A percentile compares a stretch with the other conserved stretches of the same genome.
Evolutionary conservation across 352 stramenopile genomes (phyloP).

Genomic region (Phytophthora lateralis): DNA sequence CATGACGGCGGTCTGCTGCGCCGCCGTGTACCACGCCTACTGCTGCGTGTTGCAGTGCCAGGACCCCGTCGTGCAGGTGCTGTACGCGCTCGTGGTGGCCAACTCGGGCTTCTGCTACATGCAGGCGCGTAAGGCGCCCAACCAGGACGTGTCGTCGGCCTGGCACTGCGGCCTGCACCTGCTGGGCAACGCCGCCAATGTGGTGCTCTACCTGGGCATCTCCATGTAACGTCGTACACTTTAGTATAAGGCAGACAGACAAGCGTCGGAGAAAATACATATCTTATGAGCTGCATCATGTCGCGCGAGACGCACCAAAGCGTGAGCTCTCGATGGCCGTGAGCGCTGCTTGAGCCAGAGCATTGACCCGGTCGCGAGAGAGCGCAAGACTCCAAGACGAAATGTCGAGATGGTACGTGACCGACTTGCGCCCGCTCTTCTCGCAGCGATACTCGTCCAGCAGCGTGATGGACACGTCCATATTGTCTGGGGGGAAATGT

Average conservation of each 20-base stretch:
- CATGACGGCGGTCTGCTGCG: conserved; percentile 66
- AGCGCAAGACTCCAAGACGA: conserved; percentile 44
- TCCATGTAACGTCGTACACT: conserved; percentile 32
- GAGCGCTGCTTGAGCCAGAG: conserved; percentile 41
- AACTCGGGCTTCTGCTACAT: conserved; percentile 81
- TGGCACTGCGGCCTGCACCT: conserved; percentile 85
- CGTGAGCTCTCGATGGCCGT: conserved; percentile 51
- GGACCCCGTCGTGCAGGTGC: conserved; percentile 56
- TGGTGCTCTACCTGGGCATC: conserved; percentile 77
- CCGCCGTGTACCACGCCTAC: conserved; percentile 72
- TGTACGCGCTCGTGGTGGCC: conserved; percentile 68
- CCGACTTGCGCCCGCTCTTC: conserved; percentile 53
- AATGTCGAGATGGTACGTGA: conserved; percentile 66
- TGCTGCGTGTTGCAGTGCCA: conserved; percentile 60
- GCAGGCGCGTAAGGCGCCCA: conserved; percentile 55
- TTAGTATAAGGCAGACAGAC: conserved; percentile 23
- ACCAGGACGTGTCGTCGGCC: conserved; percentile 72
- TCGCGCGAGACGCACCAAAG: conserved; percentile 62
- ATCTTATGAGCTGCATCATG: conserved; percentile 21
- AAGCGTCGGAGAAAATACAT: conserved; percentile 5
- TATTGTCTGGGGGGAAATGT: conserved; percentile 48
- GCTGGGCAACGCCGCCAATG: conserved; percentile 76
- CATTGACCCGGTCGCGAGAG: conserved; percentile 59
- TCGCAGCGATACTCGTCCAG: conserved; percentile 69
- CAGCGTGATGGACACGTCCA: conserved; percentile 42